Base-by-base conservation (phyloP, 2,329 filamentous ascomycete genomes). In the Fusarium oligoseptatum region DNA sequence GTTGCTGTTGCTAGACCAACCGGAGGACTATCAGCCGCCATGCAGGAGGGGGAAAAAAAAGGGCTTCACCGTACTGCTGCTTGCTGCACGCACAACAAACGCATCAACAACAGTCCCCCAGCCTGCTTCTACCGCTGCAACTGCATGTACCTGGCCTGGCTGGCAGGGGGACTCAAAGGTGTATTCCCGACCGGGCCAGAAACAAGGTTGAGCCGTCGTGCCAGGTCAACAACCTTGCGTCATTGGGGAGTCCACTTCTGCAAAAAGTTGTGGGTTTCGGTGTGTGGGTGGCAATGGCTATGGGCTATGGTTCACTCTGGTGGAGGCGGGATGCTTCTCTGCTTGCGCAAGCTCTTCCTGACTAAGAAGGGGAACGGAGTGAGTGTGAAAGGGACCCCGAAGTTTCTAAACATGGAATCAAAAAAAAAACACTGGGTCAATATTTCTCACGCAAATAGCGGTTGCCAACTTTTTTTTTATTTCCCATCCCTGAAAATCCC, bases 331-430 rank as follows among this genome's bases (percentile, higher is more conserved):
- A 32, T 34, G 56, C 50, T n/a, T 55, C 17, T 32, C 32, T 55
- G 71, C 74, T 74, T 74, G 72, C 72, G 72, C 72, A 74, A 74
- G 71, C 71, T 57, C 9, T 39, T 43, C 60, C 63, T 71, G 27
- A 65, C 43, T 68, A 73, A 68, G 27, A 3, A 52, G 52, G 15
- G 15, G 20, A 4, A 29, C 6, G 32, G 17, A 37, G n/a, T n/a
- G n/a, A 32, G 34, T 32, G 34, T 27, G 12, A 12, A 36, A 56
- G 9, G 20, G 39, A 58, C 32, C 56, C 56, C 58, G 7, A 43
- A 45, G 58, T 61, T 61, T 61, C 58, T 61, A 68, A 64, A 56
- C 43, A n/a, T 55, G 50, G 27, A 20, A 24, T 29, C 14, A 24
- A 12, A 22, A 22, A 32, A 17, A 14, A 41, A 60, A 29, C 11